Evolutionary conservation across 169 alveolate genomes (phyloP).

Genomic region (Eimeria praecox): DNA sequence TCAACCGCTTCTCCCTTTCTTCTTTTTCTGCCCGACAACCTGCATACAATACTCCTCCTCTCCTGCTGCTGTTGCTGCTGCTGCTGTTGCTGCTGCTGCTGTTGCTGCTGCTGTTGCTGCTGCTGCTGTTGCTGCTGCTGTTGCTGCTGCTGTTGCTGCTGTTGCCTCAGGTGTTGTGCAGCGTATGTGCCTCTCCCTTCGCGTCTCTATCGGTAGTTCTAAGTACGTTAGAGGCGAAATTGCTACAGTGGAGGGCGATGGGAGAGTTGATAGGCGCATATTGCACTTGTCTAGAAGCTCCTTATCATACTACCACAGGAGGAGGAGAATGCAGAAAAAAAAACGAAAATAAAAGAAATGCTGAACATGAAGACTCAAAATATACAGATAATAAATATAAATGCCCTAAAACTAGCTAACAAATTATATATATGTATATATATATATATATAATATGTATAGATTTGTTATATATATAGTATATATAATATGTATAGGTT

Average conservation of each 20-base stretch:
- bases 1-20: too few species aligned
- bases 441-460: too few species aligned
- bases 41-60: too few species aligned
- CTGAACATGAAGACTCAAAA: background rate
- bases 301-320: conserved; percentile 61
- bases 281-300: conserved; percentile 63
- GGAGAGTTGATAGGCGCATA: conserved; percentile 18
- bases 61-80: too few species aligned
- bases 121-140: background rate
- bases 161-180: conserved; percentile 68
- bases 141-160: background rate
- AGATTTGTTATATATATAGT: too few species aligned
- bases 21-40: too few species aligned
- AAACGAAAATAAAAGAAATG: background rate
- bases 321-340: conserved; percentile 48
- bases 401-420: too few species aligned
- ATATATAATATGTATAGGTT: background rate
- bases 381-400: background rate
- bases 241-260: conserved; percentile 73
- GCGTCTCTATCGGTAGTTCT: conserved; percentile 20
- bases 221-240: conserved; percentile 47
- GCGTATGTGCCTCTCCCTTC: conserved; percentile 50
- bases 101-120: background rate
- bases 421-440: too few species aligned
- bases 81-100: background rate